phyloP scores from a whole-genome alignment of 2,329 filamentous ascomycete species.

The Colletotrichum tamarilloi region DNA sequence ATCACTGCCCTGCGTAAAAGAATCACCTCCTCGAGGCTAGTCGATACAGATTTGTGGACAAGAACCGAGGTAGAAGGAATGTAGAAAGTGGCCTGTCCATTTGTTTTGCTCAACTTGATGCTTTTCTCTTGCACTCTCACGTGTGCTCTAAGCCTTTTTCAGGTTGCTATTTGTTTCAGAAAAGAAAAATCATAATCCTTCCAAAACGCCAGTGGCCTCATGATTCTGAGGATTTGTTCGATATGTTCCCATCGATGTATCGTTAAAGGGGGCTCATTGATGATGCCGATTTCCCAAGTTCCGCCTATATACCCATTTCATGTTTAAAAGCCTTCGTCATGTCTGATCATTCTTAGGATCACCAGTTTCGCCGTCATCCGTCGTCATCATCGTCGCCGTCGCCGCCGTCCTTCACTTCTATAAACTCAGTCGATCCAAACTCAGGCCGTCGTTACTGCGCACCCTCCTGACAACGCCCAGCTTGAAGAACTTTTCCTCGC shows the following conservation, averaged over 20 bases:
- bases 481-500: slow-evolving; percentile 87
- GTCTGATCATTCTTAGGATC: neutral
- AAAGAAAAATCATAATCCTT: slow-evolving; percentile 10
- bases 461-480: slow-evolving; percentile 79
- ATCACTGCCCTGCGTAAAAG: too few species aligned
- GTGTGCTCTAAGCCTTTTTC: slow-evolving; percentile 23
- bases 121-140: slow-evolving; percentile 22
- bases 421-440: slow-evolving; percentile 79
- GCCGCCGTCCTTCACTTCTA: slow-evolving; percentile 47
- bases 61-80: neutral
- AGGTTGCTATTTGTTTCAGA: neutral
- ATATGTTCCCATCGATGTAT: neutral
- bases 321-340: neutral
- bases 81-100: neutral
- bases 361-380: neutral
- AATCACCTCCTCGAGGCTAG: too few species aligned
- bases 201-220: slow-evolving; percentile 20
- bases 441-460: slow-evolving; percentile 79
- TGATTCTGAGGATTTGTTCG: neutral
- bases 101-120: neutral
- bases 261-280: slow-evolving; percentile 8
- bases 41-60: neutral
- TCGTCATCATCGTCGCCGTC: slow-evolving; percentile 38
- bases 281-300: slow-evolving; percentile 16
- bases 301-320: slow-evolving; percentile 21